phyloP scores from a whole-genome alignment of 257 asterid genomes.

The Rubia yunnanensis region DNA sequence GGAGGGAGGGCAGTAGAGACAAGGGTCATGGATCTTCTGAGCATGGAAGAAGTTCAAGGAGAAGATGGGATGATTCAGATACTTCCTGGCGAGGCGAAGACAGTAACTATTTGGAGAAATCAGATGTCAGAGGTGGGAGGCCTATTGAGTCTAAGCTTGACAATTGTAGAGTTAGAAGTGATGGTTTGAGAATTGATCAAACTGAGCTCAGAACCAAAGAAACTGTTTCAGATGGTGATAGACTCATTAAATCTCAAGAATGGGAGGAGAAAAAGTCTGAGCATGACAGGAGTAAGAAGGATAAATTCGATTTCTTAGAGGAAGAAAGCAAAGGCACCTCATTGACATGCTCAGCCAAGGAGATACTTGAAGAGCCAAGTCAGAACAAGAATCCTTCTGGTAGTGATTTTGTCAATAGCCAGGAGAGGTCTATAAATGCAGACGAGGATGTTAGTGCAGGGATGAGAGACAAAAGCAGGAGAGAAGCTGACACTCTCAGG shows the following conservation, averaged over 20 bases:
- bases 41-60: conserved; percentile 50
- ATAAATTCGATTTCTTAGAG: conserved; percentile 41
- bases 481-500: conserved; percentile 43
- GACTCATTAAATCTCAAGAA: conserved; percentile 31
- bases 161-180: conserved; percentile 36
- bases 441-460: conserved; percentile 43
- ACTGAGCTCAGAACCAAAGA: conserved; percentile 21
- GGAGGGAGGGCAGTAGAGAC: conserved; percentile 52
- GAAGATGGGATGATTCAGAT: conserved; percentile 79
- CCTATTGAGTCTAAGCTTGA: conserved; percentile 35
- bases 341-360: conserved; percentile 31
- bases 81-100: conserved; percentile 26
- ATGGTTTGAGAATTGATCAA: conserved; percentile 27
- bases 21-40: conserved; percentile 43
- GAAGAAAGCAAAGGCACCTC: conserved; percentile 39
- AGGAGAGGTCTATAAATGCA: conserved; percentile 39
- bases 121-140: conserved; percentile 41
- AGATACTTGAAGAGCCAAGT: conserved; percentile 45
- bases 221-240: conserved; percentile 38
- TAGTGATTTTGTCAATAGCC: conserved; percentile 35
- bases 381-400: conserved; percentile 30
- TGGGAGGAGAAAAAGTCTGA: conserved; percentile 52
- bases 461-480: conserved; percentile 53
- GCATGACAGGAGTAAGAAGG: conserved; percentile 50
- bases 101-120: conserved; percentile 23